Evolutionary conservation across 768 basidiomycete species (phyloP).

Genomic region (Hydnomerulius pinastri): DNA sequence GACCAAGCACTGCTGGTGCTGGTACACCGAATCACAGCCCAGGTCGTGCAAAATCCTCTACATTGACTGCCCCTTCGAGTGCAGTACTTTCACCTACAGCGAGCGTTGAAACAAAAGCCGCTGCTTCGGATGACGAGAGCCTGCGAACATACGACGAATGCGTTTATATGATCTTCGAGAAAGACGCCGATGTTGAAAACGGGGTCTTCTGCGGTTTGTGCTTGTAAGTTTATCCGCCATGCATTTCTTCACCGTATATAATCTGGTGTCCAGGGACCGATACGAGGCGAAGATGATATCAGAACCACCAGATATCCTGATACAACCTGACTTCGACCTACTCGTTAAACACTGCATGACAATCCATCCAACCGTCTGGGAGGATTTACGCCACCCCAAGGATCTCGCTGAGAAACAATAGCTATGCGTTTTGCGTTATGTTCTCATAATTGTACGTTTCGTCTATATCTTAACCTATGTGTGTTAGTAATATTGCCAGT

Average conservation of each 20-base stretch:
- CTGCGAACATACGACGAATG: slow-evolving; percentile 46
- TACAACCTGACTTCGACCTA: slow-evolving; percentile 37
- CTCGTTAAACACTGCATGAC: slow-evolving; percentile 50
- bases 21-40: not conserved
- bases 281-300: slow-evolving; percentile 26
- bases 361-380: slow-evolving; percentile 54
- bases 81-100: not conserved
- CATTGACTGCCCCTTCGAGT: not conserved
- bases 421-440: not conserved
- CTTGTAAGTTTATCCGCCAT: slow-evolving; percentile 41
- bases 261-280: slow-evolving; percentile 23
- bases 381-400: slow-evolving; percentile 33
- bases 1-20: not conserved
- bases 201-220: slow-evolving; percentile 50
- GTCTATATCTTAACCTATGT: slow-evolving; percentile 12
- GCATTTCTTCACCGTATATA: not conserved
- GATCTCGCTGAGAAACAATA: slow-evolving; percentile 3
- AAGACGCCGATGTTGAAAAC: slow-evolving; percentile 30
- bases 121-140: slow-evolving; percentile 7
- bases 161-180: slow-evolving; percentile 38
- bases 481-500: slow-evolving; percentile 14
- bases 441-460: slow-evolving; percentile 10
- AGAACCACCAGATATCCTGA: slow-evolving; percentile 31
- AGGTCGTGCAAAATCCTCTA: not conserved
- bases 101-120: not conserved